Conservation (phyloP, 2,329 filamentous ascomycete species). For the Monosporascus sp. region DNA sequence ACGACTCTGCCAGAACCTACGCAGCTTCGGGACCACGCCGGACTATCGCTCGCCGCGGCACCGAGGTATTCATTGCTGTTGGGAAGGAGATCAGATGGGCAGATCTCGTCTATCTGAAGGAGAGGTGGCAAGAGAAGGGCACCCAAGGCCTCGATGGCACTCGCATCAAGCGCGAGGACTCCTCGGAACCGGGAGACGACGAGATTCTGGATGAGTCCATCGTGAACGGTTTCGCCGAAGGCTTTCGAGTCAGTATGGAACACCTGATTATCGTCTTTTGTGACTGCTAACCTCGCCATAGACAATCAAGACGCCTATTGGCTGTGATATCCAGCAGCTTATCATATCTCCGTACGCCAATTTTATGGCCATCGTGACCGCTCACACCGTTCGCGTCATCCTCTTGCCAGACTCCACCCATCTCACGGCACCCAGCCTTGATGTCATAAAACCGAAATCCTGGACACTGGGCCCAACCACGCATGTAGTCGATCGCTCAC, state of each 20-base stretch:
- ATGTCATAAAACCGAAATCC: conserved; percentile 72
- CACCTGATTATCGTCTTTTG: background rate
- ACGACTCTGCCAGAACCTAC: conserved; percentile 37
- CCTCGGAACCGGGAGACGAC: conserved; percentile 29
- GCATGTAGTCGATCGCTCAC: conserved; percentile 80
- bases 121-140: conserved; percentile 41
- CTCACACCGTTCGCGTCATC: conserved; percentile 82
- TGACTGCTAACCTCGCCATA: conserved; percentile 29
- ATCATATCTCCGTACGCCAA: conserved; percentile 76
- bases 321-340: conserved; percentile 79
- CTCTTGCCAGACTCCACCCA: conserved; percentile 77
- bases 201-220: conserved; percentile 24
- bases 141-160: conserved; percentile 27
- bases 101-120: conserved; percentile 76
- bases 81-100: conserved; percentile 91
- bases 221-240: conserved; percentile 28
- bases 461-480: conserved; percentile 90
- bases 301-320: conserved; percentile 72
- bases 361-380: conserved; percentile 79
- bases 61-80: conserved; percentile 82
- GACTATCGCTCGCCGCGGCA: conserved; percentile 75
- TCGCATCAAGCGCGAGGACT: conserved; percentile 46
- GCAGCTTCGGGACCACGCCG: conserved; percentile 44
- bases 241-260: conserved; percentile 40
- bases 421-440: conserved; percentile 62